A percentile compares a stretch with the other conserved stretches of the same genome.
phyloP scores from a whole-genome alignment of 352 stramenopile genomes.

The Saprolegnia diclina region DNA sequence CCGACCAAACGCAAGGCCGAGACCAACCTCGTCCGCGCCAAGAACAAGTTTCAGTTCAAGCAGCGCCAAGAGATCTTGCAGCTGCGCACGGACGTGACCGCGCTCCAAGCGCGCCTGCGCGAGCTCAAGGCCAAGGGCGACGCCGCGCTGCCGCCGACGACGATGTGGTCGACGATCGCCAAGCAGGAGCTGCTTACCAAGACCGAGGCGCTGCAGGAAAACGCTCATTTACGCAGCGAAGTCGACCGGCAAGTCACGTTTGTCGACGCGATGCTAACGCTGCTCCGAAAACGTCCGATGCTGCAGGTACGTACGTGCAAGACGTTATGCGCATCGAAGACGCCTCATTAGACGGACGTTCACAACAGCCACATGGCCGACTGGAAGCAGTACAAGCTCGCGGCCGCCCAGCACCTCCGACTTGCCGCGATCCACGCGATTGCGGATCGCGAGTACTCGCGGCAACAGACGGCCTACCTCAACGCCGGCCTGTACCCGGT shows the following conservation, averaged over 20 bases:
- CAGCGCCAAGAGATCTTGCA: conserved; percentile 21
- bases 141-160: not conserved
- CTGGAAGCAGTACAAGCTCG: conserved; percentile 21
- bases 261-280: not conserved
- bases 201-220: not conserved
- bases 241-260: conserved; percentile 3
- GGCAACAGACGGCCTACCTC: conserved; percentile 20
- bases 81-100: conserved; percentile 3
- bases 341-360: not conserved
- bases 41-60: conserved; percentile 16
- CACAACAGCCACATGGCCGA: conserved; percentile 8
- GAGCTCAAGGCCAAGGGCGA: not conserved
- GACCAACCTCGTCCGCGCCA: not conserved
- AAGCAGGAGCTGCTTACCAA: conserved; percentile 11
- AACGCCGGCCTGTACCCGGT: conserved; percentile 11
- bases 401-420: not conserved
- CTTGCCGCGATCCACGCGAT: conserved; percentile 12
- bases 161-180: not conserved
- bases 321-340: not conserved
- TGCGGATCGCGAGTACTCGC: conserved; percentile 13
- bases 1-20: conserved; percentile 15
- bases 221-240: not conserved
- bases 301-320: not conserved
- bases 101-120: not conserved
- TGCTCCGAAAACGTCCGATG: conserved; percentile 4